Evolutionary conservation across 164 flowering plant species (phyloP), one percentile per base, ranked within the genome.

Genomic region (Echeveria elegans): DNA sequence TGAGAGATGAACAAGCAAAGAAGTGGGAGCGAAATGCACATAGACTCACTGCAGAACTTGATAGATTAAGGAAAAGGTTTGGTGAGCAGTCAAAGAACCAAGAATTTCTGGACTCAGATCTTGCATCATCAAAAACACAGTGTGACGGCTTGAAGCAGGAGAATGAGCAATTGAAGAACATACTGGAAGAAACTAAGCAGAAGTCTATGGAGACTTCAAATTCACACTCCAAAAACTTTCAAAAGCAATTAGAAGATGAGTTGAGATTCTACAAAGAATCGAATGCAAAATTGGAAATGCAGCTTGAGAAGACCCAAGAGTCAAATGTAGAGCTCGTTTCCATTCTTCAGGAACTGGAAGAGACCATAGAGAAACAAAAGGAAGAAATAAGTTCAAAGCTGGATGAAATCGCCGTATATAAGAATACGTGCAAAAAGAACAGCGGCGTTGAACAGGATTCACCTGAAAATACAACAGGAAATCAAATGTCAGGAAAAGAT

Each of bases 281-380:
- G 52, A 88, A 80, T 73, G 78, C 82, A 34, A 67, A 77, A 69
- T 73, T 91, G 74, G 38, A 81, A 37, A 40, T 80, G 43, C 95
- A 87, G 72, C 76, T 88, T 30, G 63, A 76, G 71, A 84, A 74
- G 71, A 85, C 83, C 45, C 97, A 88, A 72, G 90, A 88, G 67
- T 86, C 96, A 66, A 91, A 91, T 73, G 73, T 91, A 66, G 92
- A 91, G 80, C 88, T 91, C 73, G 77, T 88, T 75, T 77, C 90
- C 28, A 67, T 87, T 80, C 89, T 91, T 71, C 93, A 91, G 70
- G 97, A 91, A 67, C 78, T 88, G 60, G 97, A 88, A 71, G 85
- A 79, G 69, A 87, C 85, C 47, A 72, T 86, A 56, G 88, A 88
- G 71, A 78, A 76, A 41, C 97, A 91, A 78, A 85, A 74, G 70